Conservation (phyloP, 23 red algal species). For the Pyropia haitanensis region DNA sequence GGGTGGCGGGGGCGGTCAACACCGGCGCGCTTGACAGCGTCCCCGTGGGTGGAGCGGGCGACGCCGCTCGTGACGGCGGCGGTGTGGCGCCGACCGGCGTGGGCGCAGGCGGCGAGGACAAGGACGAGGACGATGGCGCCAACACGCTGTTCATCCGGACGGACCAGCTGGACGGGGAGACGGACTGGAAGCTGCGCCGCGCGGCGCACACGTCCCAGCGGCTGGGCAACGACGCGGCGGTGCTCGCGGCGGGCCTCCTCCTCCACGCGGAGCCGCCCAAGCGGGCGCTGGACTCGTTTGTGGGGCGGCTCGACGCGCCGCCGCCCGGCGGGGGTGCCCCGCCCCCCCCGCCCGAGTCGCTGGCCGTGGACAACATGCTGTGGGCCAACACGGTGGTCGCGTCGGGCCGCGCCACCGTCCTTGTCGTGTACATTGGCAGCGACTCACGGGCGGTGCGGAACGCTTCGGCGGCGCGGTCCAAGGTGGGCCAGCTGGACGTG, state of each 20-base stretch:
- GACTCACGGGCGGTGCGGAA: conserved; percentile 82
- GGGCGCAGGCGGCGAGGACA: not conserved
- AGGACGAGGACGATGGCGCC: too few species aligned
- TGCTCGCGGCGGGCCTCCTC: conserved; percentile 28
- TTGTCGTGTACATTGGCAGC: conserved; percentile 83
- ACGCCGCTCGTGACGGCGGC: too few species aligned
- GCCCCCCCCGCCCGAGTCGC: conserved; percentile 28
- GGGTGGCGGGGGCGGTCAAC: not conserved
- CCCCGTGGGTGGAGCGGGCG: not conserved
- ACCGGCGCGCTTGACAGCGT: too few species aligned
- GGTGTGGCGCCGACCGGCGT: too few species aligned
- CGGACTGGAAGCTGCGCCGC: conserved; percentile 96
- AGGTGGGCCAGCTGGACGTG: conserved; percentile 82
- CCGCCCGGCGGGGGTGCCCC: conserved; percentile 11
- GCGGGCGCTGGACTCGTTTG: conserved; percentile 90
- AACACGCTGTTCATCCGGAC: conserved; percentile 87
- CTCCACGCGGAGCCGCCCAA: conserved; percentile 77
- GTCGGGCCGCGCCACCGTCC: conserved; percentile 59
- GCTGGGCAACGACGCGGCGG: conserved; percentile 39
- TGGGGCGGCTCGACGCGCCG: conserved; percentile 54
- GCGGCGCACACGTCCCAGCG: conserved; percentile 68
- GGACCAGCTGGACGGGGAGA: conserved; percentile 97
- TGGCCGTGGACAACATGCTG: conserved; percentile 84
- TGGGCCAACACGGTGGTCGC: conserved; percentile 94
- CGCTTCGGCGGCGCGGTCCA: conserved; percentile 59